Percentiles rank a stretch among this genome's conserved stretches.
These are phyloP conservation scores for Coprinopsis cinerea DNA, from an alignment of 768 basidiomycete species.

Conservation along the genomic window DNA sequence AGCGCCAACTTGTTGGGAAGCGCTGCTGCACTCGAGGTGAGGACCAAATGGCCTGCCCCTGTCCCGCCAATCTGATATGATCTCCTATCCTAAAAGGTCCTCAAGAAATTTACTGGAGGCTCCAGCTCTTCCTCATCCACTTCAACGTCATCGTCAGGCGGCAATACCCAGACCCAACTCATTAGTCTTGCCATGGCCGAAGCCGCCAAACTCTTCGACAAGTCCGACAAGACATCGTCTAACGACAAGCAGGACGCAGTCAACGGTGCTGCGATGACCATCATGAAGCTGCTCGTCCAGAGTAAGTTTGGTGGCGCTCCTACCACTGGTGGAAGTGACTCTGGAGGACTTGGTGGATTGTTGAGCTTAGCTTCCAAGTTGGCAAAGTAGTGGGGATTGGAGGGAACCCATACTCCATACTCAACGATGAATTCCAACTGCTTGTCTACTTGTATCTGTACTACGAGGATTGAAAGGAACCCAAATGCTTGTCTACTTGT, in stretches of 20 bases:
- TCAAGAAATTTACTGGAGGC: slow-evolving; percentile 61
- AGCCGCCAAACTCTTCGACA: slow-evolving; percentile 69
- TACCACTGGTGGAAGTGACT: slow-evolving; percentile 53
- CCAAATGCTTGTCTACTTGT: too few relatives aligned
- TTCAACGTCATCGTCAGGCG: slow-evolving; percentile 17
- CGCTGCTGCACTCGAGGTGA: slow-evolving; percentile 75
- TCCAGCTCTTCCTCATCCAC: slow-evolving; percentile 16
- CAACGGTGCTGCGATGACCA: slow-evolving; percentile 78
- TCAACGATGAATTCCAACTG: slow-evolving; percentile 14
- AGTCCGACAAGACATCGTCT: slow-evolving; percentile 54
- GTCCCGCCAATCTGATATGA: neutral
- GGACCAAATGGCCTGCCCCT: slow-evolving; percentile 8
- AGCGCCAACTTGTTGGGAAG: slow-evolving; percentile 61
- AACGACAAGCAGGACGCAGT: slow-evolving; percentile 81
- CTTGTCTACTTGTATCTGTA: too few relatives aligned
- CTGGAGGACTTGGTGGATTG: slow-evolving; percentile 61
- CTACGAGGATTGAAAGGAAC: too few relatives aligned
- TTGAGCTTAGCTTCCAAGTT: slow-evolving; percentile 44
- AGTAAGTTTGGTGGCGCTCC: slow-evolving; percentile 47
- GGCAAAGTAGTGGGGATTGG: neutral
- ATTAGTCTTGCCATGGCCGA: slow-evolving; percentile 87
- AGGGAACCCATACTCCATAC: too few relatives aligned
- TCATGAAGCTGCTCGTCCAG: slow-evolving; percentile 77
- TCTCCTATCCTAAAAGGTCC: slow-evolving; percentile 30
- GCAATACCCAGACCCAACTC: slow-evolving; percentile 54